phyloP scores from a whole-genome alignment of 2,329 filamentous ascomycete species.

The Microcyclospora tardicrescens region DNA sequence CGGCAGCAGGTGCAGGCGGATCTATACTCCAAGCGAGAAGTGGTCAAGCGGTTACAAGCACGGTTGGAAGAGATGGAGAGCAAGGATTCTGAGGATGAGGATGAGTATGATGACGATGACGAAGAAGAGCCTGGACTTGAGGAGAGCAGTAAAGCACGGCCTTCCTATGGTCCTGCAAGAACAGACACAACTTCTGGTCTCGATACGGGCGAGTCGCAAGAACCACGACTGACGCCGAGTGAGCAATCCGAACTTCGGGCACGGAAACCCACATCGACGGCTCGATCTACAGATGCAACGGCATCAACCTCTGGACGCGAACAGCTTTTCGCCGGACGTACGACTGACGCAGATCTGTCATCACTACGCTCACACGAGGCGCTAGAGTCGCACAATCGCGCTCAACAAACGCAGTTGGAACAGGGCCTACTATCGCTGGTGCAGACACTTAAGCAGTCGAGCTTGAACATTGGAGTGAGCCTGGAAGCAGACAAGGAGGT shows the following conservation, averaged over 20 bases:
- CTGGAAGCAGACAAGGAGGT: slow-evolving; percentile 65
- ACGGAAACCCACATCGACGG: slow-evolving; percentile 12
- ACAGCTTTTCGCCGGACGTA: slow-evolving; percentile 24
- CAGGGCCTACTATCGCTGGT: slow-evolving; percentile 72
- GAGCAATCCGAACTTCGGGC: slow-evolving; percentile 14
- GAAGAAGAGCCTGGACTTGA: slow-evolving; percentile 28
- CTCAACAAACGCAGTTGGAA: slow-evolving; percentile 73
- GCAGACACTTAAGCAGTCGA: slow-evolving; percentile 60
- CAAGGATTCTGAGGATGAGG: slow-evolving; percentile 31
- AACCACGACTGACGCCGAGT: slow-evolving; percentile 6
- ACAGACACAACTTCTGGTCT: slow-evolving; percentile 17
- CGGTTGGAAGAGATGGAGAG: slow-evolving; percentile 56
- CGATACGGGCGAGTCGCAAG: slow-evolving; percentile 11
- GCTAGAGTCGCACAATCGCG: slow-evolving; percentile 61
- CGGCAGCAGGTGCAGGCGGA: slow-evolving; percentile 51
- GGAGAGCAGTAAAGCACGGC: slow-evolving; percentile 16
- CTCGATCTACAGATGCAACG: slow-evolving; percentile 15
- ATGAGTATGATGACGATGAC: slow-evolving; percentile 27
- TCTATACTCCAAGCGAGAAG: slow-evolving; percentile 50
- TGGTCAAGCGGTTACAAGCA: slow-evolving; percentile 53
- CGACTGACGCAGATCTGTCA: slow-evolving; percentile 6
- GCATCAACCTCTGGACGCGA: slow-evolving; percentile 23
- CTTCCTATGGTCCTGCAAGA: slow-evolving; percentile 28
- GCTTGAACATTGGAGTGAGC: slow-evolving; percentile 55
- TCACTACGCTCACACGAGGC: slow-evolving; percentile 39